phyloP scores from a whole-genome alignment of 345 rosid genomes.

The Pugionium dolabratum region DNA sequence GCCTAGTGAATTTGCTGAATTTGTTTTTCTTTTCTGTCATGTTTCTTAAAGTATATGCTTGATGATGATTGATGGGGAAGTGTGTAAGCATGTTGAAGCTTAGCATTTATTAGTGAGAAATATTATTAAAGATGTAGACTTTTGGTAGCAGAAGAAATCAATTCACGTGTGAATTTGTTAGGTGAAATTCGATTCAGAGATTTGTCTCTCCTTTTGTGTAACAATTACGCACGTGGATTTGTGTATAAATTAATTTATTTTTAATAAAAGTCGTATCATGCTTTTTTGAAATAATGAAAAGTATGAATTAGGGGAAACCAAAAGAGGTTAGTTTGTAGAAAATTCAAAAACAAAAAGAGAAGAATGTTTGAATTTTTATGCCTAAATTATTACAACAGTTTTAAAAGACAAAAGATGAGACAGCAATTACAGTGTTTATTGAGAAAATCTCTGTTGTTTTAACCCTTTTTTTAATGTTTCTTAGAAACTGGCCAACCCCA shows the following conservation, averaged over 20 bases:
- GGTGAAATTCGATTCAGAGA: background rate
- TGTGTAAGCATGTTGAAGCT: conserved; percentile 25
- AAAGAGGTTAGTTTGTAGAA: background rate
- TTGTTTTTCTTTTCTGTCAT: conserved; percentile 25
- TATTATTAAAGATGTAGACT: conserved; percentile 21
- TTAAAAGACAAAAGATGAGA: conserved; percentile 19
- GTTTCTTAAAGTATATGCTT: conserved; percentile 22
- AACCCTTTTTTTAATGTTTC: conserved; percentile 16
- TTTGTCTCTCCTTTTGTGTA: conserved; percentile 29
- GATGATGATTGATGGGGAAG: conserved; percentile 33
- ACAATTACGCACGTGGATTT: conserved; percentile 12
- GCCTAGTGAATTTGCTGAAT: conserved; percentile 6
- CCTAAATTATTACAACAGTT: conserved; percentile 6
- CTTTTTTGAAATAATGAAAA: background rate
- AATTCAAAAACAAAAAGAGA: background rate
- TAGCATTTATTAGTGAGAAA: conserved; percentile 22
- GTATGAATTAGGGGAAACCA: background rate
- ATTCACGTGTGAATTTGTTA: conserved; percentile 32
- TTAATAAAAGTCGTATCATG: background rate
- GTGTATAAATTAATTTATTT: background rate
- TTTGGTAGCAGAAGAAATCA: conserved; percentile 2
- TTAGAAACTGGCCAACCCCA: conserved; percentile 18
- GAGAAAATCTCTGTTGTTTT: conserved; percentile 31
- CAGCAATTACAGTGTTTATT: conserved; percentile 12
- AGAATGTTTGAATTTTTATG: background rate